Evolutionary conservation across 352 stramenopile genomes (phyloP), one percentile per base, ranked within the genome.

Genomic region (Plasmopara muralis): DNA sequence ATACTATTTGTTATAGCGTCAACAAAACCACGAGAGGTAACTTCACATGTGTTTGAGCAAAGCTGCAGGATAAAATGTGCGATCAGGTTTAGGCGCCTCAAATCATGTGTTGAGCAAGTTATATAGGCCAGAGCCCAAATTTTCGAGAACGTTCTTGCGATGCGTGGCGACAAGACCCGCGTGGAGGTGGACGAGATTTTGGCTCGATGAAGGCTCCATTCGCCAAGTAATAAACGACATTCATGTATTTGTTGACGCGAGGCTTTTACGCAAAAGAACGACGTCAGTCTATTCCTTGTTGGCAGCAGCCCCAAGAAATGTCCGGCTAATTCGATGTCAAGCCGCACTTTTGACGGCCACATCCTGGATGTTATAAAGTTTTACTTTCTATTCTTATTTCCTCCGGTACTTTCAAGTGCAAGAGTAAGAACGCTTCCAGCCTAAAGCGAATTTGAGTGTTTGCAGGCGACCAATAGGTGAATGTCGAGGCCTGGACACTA

Each of bases 351-450:
- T 66, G 96, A 99, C 73, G 92, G 92, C 30, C 88, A 98, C 72
- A 84, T 99, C 25, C 70, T 99, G 43, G 97, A 99, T 70, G 97
- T 99, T 71, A 87, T 98, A 50, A 96, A 99, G 83, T 72, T 99
- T 15, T 89, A 89, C 18, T 92, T 99, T 51, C 80, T 93, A 97
- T 48, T 99, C n/a, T 98, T 64, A 95, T 97, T 56, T 83, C 86
- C 13, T 85, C 98, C 31, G 82, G 88, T 34, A 89, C 89, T 53
- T 98, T 99, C 66, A 90, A 88, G 63, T 88, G 77, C 74, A 91
- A 93, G 62, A 90, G 78, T 60, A 93, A 93, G 74, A 91, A 90
- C 59, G 81, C 83, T 13, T 76, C 95, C 14, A 91, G 95, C 44
- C 97, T 82, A 46, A 98, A 98, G 79, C 93, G 93, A 46, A 85